Evolutionary conservation across 2,329 filamentous ascomycete genomes (phyloP), one percentile per base, ranked within the genome.

Genomic region (Laburnicola sp.): DNA sequence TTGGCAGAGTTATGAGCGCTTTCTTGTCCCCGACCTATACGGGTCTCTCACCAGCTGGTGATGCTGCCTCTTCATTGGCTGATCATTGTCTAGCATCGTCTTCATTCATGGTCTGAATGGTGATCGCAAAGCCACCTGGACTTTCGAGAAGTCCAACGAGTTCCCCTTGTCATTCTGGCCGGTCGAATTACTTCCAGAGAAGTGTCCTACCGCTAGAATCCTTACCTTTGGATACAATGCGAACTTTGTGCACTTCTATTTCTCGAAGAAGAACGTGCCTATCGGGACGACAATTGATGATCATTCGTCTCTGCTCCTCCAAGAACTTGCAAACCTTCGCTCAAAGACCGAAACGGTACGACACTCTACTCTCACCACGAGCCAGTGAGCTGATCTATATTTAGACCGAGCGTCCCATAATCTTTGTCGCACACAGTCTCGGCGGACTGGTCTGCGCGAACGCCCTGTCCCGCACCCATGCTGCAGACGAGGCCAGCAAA

Each of bases 191-290:
- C 50, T 58, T 6, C 50, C 56, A n/a, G 16, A 58, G 32, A 36
- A 39, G 8, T 54, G 50, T 28, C 44, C 47, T 35, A 54, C 47
- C 7, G 53, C 56, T 42, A 46, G 53, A 21, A 58, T 58, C 11
- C 48, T 58, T 30, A 51, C 56, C 5, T 58, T 56, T 42, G 53
- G 56, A 6, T 58, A 58, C 41, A 48, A 56, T 42, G 43, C 53
- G 5, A 40, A 52, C 5, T 54, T 54, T 25, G 50, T 43, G 25
- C 48, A 53, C 41, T 53, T 58, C 49, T 50, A 36, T 26, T 50
- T 52, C 38, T 50, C 42, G 38, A 45, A 38, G 22, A 39, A 36
- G 34, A 49, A 42, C 32, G 43, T 45, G 35, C 31, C 42, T 16
- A 45, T 40, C 43, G 37, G 50, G 32, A 38, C 47, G 11, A 57